Evolutionary conservation across 768 basidiomycete genomes (phyloP), one percentile per base, ranked within the genome.

Genomic region (Tylopilus rubrobrunneus): DNA sequence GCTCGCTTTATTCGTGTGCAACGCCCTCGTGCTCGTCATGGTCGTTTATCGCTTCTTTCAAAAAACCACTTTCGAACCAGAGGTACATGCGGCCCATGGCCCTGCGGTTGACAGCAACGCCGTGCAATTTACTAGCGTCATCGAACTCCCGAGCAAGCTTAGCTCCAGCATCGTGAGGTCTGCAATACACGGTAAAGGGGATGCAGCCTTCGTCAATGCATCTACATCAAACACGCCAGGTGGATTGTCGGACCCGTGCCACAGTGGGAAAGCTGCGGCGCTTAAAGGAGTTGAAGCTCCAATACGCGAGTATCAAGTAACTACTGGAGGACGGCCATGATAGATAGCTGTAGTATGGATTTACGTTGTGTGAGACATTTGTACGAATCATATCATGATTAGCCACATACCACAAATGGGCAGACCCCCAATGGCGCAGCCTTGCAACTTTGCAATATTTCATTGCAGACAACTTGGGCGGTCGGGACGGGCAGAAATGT

Each of bases 61-160:
- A 11, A 31, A 31, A 7, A 33, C 48, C 8, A 28, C 0, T 6
- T 34, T 36, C 25, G 47, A 52, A 5, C 5, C 11, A 21, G 51
- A 53, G 2, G 1, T 17, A 10, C n/a, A 29, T 1, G 5, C n/a
- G 17, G 1, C 41, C 5, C 39, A 56, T 23, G 51, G 14, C 10
- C 23, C 2, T 28, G 28, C 4, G 21, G 7, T 3, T 9, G 12
- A 3, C 28, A 36, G 36, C 27, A 3, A 39, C 21, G 37, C 17
- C 4, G 45, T 33, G 5, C 48, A 63, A 23, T 54, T 66, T 14
- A 64, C 64, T 7, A 65, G 48, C 25, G 6, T 57, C 45, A 53
- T 64, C 21, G 56, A 61, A 21, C 23, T 53, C 14, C 64, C 64
- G 1, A 61, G 56, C 43, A 63, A 55, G 42, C 34, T 31, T 31